These are phyloP conservation scores for Rhodotorula toruloides DNA, from an alignment of 768 basidiomycete genomes.

Conservation along the genomic window DNA sequence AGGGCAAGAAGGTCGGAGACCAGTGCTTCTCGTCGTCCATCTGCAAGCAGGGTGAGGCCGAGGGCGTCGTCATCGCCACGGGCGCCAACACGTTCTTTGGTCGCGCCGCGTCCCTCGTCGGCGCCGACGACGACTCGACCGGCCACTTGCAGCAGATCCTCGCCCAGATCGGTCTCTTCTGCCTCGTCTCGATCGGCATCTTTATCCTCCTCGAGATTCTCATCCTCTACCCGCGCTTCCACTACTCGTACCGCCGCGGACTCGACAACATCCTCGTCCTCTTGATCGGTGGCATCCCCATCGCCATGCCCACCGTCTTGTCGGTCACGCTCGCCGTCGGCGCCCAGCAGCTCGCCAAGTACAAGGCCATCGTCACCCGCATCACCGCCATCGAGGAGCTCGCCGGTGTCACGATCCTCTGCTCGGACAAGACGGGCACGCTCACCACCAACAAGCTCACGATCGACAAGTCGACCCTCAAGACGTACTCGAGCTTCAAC, in stretches of 20 bases:
- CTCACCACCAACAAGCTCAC: constrained; percentile 99
- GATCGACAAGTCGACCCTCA: constrained; percentile 86
- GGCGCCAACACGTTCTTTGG: constrained; percentile 98
- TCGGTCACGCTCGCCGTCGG: constrained; percentile 98
- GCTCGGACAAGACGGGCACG: constrained; percentile 74
- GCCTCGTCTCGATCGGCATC: constrained; percentile 88
- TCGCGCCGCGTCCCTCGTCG: constrained; percentile 94
- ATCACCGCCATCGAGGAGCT: constrained; percentile 99
- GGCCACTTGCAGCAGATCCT: constrained; percentile 96
- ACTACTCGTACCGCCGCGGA: constrained; percentile 84
- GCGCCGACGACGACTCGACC: constrained; percentile 93
- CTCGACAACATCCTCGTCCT: constrained; percentile 96
- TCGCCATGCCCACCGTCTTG: constrained; percentile 98
- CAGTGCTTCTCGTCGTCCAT: constrained; percentile 99
- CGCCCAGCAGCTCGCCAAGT: constrained; percentile 96
- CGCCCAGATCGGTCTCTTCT: constrained; percentile 96
- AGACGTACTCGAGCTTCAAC: constrained; percentile 81
- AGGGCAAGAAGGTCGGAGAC: constrained; percentile 84
- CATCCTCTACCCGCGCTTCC: constrained; percentile 85
- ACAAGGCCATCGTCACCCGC: constrained; percentile 99
- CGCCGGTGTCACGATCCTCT: constrained; percentile 95
- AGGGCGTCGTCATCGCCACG: constrained; percentile 97
- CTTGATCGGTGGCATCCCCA: constrained; percentile 99
- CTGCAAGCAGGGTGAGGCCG: constrained; percentile 98
- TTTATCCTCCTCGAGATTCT: constrained; percentile 90